Percentiles rank a stretch among this genome's conserved stretches.
phyloP scores from a whole-genome alignment of 345 rosid genomes.

The Populus tremula region DNA sequence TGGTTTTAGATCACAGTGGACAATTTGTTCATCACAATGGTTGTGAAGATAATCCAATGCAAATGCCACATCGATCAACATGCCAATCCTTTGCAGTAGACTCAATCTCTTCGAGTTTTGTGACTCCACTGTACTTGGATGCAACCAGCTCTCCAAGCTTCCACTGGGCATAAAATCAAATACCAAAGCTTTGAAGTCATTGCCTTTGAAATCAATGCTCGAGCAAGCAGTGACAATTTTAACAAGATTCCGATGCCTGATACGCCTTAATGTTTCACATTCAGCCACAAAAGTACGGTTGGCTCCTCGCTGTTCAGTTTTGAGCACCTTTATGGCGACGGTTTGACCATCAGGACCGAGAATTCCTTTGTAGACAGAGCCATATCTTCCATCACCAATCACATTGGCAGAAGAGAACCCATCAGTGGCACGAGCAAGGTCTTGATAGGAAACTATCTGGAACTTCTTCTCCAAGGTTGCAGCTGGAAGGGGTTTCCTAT shows the following conservation, averaged over 20 bases:
- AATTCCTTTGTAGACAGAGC: slow-evolving; percentile 13
- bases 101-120: not conserved
- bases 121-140: not conserved
- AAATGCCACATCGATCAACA: slow-evolving; percentile 14
- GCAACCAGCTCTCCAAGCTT: slow-evolving; percentile 22
- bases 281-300: slow-evolving; percentile 18
- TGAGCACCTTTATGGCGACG: slow-evolving; percentile 20
- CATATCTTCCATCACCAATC: slow-evolving; percentile 15
- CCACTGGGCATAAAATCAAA: slow-evolving; percentile 16
- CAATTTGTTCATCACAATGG: slow-evolving; percentile 7
- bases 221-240: slow-evolving; percentile 14
- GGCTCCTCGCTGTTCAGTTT: slow-evolving; percentile 9
- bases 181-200: slow-evolving; percentile 24
- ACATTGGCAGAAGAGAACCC: slow-evolving; percentile 8
- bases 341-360: not conserved
- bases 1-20: slow-evolving; percentile 26
- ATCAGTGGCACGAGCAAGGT: slow-evolving; percentile 4
- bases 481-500: too few relatives aligned
- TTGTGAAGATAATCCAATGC: slow-evolving; percentile 25
- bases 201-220: slow-evolving; percentile 3
- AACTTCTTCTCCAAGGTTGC: too few relatives aligned
- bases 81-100: slow-evolving; percentile 7
- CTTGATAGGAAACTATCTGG: slow-evolving; percentile 9
- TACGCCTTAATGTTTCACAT: slow-evolving; percentile 6
- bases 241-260: slow-evolving; percentile 16